Conservation (phyloP, 768 basidiomycete species). For the Mycena capillaripes region DNA sequence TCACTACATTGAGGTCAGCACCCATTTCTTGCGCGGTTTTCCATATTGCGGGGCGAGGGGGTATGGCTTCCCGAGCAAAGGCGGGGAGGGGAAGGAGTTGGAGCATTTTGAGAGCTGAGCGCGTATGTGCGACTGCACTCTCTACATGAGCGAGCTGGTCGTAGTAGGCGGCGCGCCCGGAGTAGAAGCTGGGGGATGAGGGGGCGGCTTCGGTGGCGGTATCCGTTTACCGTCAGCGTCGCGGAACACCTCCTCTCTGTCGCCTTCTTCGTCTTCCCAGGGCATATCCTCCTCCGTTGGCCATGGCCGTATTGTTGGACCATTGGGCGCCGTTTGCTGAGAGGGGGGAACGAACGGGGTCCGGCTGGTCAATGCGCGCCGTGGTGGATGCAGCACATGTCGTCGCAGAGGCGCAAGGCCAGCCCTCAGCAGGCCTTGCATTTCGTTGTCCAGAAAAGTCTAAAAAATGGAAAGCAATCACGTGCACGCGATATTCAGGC, state of each 20-base stretch:
- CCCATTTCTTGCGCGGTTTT: slow-evolving; percentile 73
- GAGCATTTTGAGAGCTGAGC: slow-evolving; percentile 69
- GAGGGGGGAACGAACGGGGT: slow-evolving; percentile 53
- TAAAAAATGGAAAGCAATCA: background rate
- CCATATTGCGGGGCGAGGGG: slow-evolving; percentile 77
- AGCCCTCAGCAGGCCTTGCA: slow-evolving; percentile 29
- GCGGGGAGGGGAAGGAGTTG: slow-evolving; percentile 86
- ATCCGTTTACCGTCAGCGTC: no score
- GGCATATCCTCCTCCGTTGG: slow-evolving; percentile 16
- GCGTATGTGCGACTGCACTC: slow-evolving; percentile 68
- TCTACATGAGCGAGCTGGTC: slow-evolving; percentile 80
- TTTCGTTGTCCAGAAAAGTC: background rate
- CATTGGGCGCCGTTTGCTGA: slow-evolving; percentile 34
- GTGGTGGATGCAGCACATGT: slow-evolving; percentile 14
- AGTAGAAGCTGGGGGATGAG: slow-evolving; percentile 86
- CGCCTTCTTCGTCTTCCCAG: slow-evolving; percentile 25
- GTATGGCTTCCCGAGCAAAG: slow-evolving; percentile 72
- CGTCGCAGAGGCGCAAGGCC: slow-evolving; percentile 28
- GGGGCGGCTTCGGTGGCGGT: no score
- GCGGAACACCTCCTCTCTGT: slow-evolving; percentile 24
- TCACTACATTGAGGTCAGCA: slow-evolving; percentile 65
- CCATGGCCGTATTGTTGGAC: slow-evolving; percentile 30
- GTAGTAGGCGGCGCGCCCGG: slow-evolving; percentile 80
- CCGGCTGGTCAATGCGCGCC: slow-evolving; percentile 11
- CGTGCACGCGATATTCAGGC: slow-evolving; percentile 2